These are phyloP conservation scores for Scleromitrula shiraiana DNA, from an alignment of 2,329 filamentous ascomycete genomes.

Conservation along the genomic window DNA sequence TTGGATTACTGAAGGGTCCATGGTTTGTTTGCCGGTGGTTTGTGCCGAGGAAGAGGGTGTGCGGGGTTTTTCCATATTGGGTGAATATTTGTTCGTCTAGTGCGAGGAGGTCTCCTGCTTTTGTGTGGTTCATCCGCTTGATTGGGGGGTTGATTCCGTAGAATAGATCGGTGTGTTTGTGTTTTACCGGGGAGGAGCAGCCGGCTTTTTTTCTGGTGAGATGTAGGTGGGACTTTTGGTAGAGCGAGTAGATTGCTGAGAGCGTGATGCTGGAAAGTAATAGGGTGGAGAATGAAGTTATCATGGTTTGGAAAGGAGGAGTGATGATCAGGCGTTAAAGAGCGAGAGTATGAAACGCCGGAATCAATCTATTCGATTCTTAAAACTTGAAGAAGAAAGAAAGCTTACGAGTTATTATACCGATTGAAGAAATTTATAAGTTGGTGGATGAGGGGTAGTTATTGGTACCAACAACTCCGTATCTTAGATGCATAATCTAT, in stretches of 20 bases:
- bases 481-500: neutral
- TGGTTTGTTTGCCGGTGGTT: constrained; percentile 30
- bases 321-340: neutral
- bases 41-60: constrained; percentile 6
- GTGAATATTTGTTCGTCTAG: constrained; percentile 5
- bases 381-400: neutral
- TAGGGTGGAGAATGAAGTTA: neutral
- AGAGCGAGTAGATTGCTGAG: neutral
- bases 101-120: neutral
- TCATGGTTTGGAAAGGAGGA: neutral
- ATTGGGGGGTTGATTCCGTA: neutral
- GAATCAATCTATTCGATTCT: neutral
- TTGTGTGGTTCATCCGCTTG: neutral
- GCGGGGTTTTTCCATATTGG: constrained; percentile 11
- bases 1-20: constrained; percentile 48
- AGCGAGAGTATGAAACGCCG: neutral
- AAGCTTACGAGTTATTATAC: neutral
- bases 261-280: neutral
- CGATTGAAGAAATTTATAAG: no score
- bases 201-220: neutral
- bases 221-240: neutral
- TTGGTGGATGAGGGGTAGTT: no score
- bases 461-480: no score
- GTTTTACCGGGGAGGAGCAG: neutral
- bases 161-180: neutral